These are phyloP conservation scores for Lachnellula subtilissima DNA, from an alignment of 2,329 filamentous ascomycete genomes.

Conservation along the genomic window DNA sequence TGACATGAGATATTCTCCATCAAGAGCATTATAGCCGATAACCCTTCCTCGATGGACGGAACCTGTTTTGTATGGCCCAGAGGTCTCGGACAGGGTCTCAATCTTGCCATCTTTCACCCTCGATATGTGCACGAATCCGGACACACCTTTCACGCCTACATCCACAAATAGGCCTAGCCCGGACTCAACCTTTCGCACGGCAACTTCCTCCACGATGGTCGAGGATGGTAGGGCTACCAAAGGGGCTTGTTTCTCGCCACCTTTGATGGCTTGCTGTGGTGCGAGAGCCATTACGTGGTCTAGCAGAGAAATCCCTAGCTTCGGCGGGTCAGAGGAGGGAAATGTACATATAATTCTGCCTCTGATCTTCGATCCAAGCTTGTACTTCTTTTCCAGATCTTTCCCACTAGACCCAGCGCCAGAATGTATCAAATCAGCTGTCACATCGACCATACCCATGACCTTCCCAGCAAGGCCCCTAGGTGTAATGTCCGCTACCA, in stretches of 20 bases:
- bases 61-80: constrained; percentile 72
- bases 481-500: constrained; percentile 69
- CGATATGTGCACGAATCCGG: constrained; percentile 94
- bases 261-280: constrained; percentile 39
- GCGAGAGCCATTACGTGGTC: constrained; percentile 71
- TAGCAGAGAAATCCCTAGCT: constrained; percentile 81
- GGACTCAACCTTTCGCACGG: constrained; percentile 72
- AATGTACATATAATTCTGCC: constrained; percentile 86
- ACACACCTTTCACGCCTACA: constrained; percentile 60
- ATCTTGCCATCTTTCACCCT: constrained; percentile 85
- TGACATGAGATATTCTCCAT: constrained; percentile 81
- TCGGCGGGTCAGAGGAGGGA: constrained; percentile 70
- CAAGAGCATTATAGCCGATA: constrained; percentile 79
- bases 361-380: constrained; percentile 77
- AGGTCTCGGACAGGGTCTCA: constrained; percentile 71
- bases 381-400: constrained; percentile 72
- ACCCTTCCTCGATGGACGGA: constrained; percentile 78
- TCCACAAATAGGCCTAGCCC: constrained; percentile 78
- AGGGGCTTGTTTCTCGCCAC: constrained; percentile 43
- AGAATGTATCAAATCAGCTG: constrained; percentile 85
- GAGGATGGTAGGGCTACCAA: constrained; percentile 64
- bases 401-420: constrained; percentile 65
- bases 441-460: constrained; percentile 86
- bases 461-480: constrained; percentile 84
- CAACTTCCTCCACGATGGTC: constrained; percentile 70